Evolutionary conservation across 1,284 basidiomycete species (phyloP), one percentile per base, ranked within the genome.

Genomic region (Apiotrichum sp.): DNA sequence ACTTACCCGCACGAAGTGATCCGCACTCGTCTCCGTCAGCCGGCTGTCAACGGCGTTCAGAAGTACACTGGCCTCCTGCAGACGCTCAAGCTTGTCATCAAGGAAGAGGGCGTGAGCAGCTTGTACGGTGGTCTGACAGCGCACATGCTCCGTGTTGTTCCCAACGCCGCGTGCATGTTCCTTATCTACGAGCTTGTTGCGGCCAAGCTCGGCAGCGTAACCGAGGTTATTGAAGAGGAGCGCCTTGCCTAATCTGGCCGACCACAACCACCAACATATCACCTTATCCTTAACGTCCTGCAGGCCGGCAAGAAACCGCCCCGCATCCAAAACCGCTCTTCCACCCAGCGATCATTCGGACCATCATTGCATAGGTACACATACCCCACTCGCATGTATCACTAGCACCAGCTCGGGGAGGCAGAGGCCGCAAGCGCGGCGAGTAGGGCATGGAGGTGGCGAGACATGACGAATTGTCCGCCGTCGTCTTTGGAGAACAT

Each of bases 1-100:
- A 97, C 93, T 2, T 98, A 98, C 78, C 93, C 93, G 43, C 93
- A 98, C 69, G 93, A 98, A 81, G 93, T 97, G 4, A 78, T 98
- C 38, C 86, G 95, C 35, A 98, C 95, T 39, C 84, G 95, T 44
- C 79, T 98, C 50, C 82, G 95, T 60, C 95, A 98, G 76, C 89
- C 90, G 1, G 82, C 68, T n/a, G 59, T 86, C 9, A 68, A 85
- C 51, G 77, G 77, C 2, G 63, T 72, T 22, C 42, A 61, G 4
- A 93, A 90, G 72, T 99, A 99, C 77, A 87, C 83, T 0, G 90
- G 92, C 4, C 81, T 99, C 16, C 53, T 81, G 51, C 92, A 96
- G 71, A 97, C 95, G 0, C 78, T 98, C 52, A 83, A 82, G 36
- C 81, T 95, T 3, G 85, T 99, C 57, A 82, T 93, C 48, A 84